Evolutionary conservation across 257 asterid species (phyloP), one percentile per base, ranked within the genome.

Genomic region (Nicotiana undulata): DNA sequence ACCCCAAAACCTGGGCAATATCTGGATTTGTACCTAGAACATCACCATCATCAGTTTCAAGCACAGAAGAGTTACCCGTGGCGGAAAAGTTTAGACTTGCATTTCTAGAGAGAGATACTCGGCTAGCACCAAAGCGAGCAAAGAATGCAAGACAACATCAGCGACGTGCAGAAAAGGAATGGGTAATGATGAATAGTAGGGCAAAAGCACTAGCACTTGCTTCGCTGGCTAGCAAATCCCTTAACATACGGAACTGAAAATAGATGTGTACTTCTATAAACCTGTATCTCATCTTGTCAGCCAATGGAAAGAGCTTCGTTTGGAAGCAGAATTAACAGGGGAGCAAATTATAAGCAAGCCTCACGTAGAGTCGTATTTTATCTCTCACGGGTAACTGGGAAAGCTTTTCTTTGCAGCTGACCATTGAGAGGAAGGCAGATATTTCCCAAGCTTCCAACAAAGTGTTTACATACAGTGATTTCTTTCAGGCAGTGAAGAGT

Each of bases 51-150:
- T 80, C 87, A 40, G 88, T 75, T 59, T 32, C 89, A 34, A 72
- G 44, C 63, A 70, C 88, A 15, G 81, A 83, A 44, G 98, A 93
- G 74, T 81, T 95, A 24, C 85, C 99, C 0, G 66, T 93, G 31
- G 98, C 99, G n/a, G 99, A 95, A 65, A 93, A 94, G 66, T 95
- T 95, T 82, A 89, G 98, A 90, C 90, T 91, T 75, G 99, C 99
- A 3, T 95, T 91, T 83, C 29, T 89, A 18, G 99, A 93, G 83
- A 93, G 99, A 84, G 99, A 95, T 77, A 91, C 84, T 18, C 93
- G 97, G 56, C 84, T 95, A 82, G 99, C 99, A 6, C 97, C 99
- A 61, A 95, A 95, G 88, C 91, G 99, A 46, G 99, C 99, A 4
- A 95, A 95, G 86, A 95, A 95, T 24, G 96, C 94, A 4, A 89